These are phyloP conservation scores for Bothriochloa decipiens DNA, from an alignment of 176 grass and related monocot species.

Conservation along the genomic window DNA sequence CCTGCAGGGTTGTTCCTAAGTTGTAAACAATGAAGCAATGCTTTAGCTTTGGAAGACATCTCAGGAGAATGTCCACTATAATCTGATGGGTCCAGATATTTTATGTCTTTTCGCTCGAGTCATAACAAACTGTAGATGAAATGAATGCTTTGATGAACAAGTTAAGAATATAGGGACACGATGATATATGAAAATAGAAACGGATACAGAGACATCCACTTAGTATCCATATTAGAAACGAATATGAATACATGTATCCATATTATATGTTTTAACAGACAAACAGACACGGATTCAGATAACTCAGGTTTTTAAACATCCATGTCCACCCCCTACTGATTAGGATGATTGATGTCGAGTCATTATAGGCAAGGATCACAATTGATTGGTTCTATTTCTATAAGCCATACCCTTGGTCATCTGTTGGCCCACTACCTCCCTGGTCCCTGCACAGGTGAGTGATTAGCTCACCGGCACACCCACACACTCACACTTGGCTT, in stretches of 20 bases:
- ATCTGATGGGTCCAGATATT: conserved; percentile 11
- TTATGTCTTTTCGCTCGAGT: background rate
- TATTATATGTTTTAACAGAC: background rate
- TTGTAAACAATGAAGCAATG: background rate
- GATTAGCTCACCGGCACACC: no score
- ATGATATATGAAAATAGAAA: conserved; percentile 5
- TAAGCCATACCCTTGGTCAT: background rate
- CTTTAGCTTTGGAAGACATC: background rate
- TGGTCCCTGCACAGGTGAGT: no score
- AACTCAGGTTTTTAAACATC: background rate
- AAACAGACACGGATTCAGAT: background rate
- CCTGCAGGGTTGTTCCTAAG: background rate
- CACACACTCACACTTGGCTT: no score
- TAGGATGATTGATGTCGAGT: background rate
- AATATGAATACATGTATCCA: background rate
- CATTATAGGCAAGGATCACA: background rate
- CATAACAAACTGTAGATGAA: background rate
- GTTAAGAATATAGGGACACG: background rate
- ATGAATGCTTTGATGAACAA: background rate
- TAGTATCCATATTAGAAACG: background rate
- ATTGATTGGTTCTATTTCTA: background rate
- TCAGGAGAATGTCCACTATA: background rate
- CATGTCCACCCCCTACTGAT: background rate
- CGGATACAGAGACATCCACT: background rate
- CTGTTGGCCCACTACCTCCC: no score